A percentile compares a stretch with the other conserved stretches of the same genome.
Evolutionary conservation across 2,329 filamentous ascomycete species (phyloP).

Genomic region (Thermochaetoides dissita): DNA sequence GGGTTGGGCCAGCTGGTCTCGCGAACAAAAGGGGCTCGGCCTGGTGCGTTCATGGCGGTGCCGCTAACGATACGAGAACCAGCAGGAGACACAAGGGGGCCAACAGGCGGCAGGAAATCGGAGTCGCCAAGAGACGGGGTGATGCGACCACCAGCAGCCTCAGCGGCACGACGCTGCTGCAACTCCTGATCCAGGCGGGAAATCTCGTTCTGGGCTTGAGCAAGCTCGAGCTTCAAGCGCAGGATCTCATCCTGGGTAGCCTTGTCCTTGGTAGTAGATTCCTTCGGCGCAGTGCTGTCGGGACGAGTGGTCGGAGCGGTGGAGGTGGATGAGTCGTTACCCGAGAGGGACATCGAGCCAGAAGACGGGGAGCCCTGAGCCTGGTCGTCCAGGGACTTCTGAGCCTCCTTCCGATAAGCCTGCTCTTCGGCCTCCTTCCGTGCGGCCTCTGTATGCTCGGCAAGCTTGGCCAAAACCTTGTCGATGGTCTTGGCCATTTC

Average conservation of each 20-base stretch:
- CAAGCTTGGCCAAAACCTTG: slow-evolving; percentile 56
- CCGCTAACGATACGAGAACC: slow-evolving; percentile 7
- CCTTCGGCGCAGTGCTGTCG: slow-evolving; percentile 28
- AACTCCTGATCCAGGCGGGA: slow-evolving; percentile 59
- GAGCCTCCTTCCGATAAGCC: slow-evolving; percentile 34
- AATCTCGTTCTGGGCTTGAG: slow-evolving; percentile 56
- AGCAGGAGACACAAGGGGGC: slow-evolving; percentile 8
- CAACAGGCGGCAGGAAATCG: slow-evolving; percentile 15
- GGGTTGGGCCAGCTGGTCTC: slow-evolving; percentile 38
- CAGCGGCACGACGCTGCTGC: slow-evolving; percentile 40
- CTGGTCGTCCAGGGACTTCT: slow-evolving; percentile 29
- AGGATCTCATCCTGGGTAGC: slow-evolving; percentile 43
- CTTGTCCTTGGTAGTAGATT: slow-evolving; percentile 26
- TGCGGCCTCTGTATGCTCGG: slow-evolving; percentile 37
- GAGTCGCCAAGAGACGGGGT: slow-evolving; percentile 21
- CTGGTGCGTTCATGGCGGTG: slow-evolving; percentile 16
- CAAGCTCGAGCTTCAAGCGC: slow-evolving; percentile 57
- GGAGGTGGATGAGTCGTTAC: slow-evolving; percentile 33
- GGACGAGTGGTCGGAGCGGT: slow-evolving; percentile 37
- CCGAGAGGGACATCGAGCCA: slow-evolving; percentile 48
- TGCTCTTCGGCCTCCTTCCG: too few species aligned
- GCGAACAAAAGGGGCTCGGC: slow-evolving; percentile 25
- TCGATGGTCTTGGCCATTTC: slow-evolving; percentile 38
- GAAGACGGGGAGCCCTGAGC: slow-evolving; percentile 30
- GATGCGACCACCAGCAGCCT: too few species aligned